phyloP scores from a whole-genome alignment of 768 basidiomycete species.

The Cystofilobasidium ferigula region DNA sequence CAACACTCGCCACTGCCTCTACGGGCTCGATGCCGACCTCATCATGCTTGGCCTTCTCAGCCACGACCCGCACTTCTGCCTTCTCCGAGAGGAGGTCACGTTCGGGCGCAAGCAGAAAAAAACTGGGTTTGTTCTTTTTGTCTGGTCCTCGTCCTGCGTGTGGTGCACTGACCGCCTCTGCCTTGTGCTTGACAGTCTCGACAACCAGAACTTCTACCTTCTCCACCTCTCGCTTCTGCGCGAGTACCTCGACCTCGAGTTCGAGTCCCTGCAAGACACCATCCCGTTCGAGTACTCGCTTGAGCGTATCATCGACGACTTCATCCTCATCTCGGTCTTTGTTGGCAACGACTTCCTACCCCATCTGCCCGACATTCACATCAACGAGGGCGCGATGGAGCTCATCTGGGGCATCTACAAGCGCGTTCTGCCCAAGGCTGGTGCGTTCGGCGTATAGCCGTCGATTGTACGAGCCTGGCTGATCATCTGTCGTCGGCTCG shows the following conservation, averaged over 20 bases:
- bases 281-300: slow-evolving; percentile 75
- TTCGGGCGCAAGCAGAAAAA: slow-evolving; percentile 81
- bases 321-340: slow-evolving; percentile 90
- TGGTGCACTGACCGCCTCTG: too few relatives aligned
- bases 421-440: slow-evolving; percentile 59
- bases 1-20: slow-evolving; percentile 92
- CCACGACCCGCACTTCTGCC: slow-evolving; percentile 97
- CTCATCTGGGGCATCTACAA: slow-evolving; percentile 91
- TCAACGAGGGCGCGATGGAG: slow-evolving; percentile 93
- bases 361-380: slow-evolving; percentile 89
- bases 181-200: slow-evolving; percentile 41
- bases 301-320: slow-evolving; percentile 94
- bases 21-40: slow-evolving; percentile 94
- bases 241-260: slow-evolving; percentile 95
- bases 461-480: too few relatives aligned
- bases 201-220: slow-evolving; percentile 83
- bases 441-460: too few relatives aligned
- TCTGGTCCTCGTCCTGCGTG: background rate
- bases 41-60: slow-evolving; percentile 95
- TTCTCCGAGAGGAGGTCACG: slow-evolving; percentile 94
- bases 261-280: slow-evolving; percentile 43
- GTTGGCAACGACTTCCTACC: slow-evolving; percentile 97
- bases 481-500: background rate
- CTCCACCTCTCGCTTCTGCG: slow-evolving; percentile 87
- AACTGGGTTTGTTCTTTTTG: slow-evolving; percentile 43